Evolutionary conservation across 768 basidiomycete genomes (phyloP), one percentile per base, ranked within the genome.

Genomic region (Tricholoma flavovirens): DNA sequence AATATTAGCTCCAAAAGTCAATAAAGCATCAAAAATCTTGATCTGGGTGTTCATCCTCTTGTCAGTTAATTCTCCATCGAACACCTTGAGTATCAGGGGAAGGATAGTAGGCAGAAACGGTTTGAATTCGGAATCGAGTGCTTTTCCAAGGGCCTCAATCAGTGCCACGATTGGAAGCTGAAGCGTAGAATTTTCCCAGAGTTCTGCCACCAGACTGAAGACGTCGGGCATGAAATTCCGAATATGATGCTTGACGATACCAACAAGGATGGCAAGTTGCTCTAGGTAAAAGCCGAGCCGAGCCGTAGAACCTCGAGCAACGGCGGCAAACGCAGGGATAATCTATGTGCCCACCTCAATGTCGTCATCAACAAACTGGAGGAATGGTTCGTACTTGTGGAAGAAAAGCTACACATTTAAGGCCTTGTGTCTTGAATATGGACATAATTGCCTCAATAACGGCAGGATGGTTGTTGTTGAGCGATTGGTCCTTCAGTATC

Each of bases 401-500:
- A 22, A 99, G 73, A 73, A 98, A 98, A 1, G 90, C 83, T 17
- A 96, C 94, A 69, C 93, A 97, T 77, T 95, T 94, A 66, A 98
- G 74, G 12, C 96, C 94, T 66, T 98, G 95, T 0, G 94, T 97
- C 71, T 95, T 94, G 81, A 98, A 99, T 58, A 99, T 98, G 46
- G 93, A 88, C 93, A 98, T 98, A 62, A 99, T 89, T 1, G 94
- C 94, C 68, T 98, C 94, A 55, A 98, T 94, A 48, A 95, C 96
- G 21, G 86, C 89, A 64, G 97, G 89, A 64, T 98, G 94, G 63
- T 92, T 87, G 55, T 77, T 85, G 64, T 81, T 88, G 57, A 97
- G 78, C 1, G 93, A 86, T 53, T 90, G 86, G 67, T 99, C 97
- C 66, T 87, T 90, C 59, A 99, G 69, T 56, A 99, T 89, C 40